phyloP scores from a whole-genome alignment of 192 early-diverging fungal genomes.

The Phycomyces blakesleeanus region DNA sequence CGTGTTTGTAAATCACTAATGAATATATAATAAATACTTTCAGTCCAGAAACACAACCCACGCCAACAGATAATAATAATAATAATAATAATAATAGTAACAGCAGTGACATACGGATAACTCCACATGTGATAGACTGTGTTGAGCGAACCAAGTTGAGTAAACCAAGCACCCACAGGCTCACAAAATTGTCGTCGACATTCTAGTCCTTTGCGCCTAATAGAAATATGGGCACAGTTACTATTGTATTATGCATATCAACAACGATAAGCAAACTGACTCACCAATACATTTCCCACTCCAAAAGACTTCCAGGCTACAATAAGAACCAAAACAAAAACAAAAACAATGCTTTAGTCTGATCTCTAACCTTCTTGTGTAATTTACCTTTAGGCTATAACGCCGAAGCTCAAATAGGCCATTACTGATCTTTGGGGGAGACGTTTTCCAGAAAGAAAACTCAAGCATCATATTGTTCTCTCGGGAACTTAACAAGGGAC shows the following conservation, averaged over 20 bases:
- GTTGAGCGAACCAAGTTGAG: slow-evolving; percentile 83
- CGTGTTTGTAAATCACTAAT: slow-evolving; percentile 78
- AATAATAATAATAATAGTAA: not conserved
- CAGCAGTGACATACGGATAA: slow-evolving; percentile 18
- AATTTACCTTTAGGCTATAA: slow-evolving; percentile 70
- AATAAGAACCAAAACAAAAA: too few species aligned
- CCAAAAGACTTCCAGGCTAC: slow-evolving; percentile 84
- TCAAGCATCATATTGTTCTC: slow-evolving; percentile 86
- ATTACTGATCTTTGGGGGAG: slow-evolving; percentile 68
- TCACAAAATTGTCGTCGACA: slow-evolving; percentile 84
- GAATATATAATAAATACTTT: not conserved
- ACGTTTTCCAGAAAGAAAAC: slow-evolving; percentile 88
- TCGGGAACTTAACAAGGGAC: slow-evolving; percentile 71
- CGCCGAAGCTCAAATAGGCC: slow-evolving; percentile 91
- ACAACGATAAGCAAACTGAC: too few species aligned
- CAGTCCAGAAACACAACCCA: not conserved
- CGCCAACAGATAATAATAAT: not conserved
- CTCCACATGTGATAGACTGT: slow-evolving; percentile 83
- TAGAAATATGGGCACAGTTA: not conserved
- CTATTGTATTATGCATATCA: too few species aligned
- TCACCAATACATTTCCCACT: slow-evolving; percentile 90
- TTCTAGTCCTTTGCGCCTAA: slow-evolving; percentile 79
- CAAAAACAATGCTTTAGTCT: too few species aligned
- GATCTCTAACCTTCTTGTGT: too few species aligned
- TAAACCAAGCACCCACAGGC: slow-evolving; percentile 96